Percentiles rank a stretch among this genome's conserved stretches.
Evolutionary conservation across 192 early-diverging fungal genomes (phyloP).

Genomic region (Pilaira anomala): DNA sequence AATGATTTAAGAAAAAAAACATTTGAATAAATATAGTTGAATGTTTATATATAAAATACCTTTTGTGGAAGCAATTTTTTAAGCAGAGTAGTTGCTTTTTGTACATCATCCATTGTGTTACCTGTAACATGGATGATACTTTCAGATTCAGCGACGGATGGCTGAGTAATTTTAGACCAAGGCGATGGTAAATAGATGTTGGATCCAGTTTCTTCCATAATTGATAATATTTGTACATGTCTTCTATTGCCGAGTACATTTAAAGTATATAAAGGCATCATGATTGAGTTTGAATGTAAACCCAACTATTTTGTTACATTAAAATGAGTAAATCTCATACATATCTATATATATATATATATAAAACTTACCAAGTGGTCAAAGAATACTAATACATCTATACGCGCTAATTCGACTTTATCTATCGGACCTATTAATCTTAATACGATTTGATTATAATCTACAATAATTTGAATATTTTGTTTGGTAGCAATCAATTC

Average conservation of each 20-base stretch:
- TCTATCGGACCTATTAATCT: background rate
- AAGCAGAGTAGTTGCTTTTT: background rate
- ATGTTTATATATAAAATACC: background rate
- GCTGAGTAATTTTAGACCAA: background rate
- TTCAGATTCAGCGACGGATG: background rate
- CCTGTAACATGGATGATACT: slow-evolving; percentile 1
- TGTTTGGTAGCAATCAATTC: background rate
- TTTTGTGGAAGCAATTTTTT: slow-evolving; percentile 8
- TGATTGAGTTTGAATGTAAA: background rate
- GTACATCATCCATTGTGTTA: slow-evolving; percentile 3
- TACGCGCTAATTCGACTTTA: slow-evolving; percentile 6
- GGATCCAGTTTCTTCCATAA: slow-evolving; percentile 15
- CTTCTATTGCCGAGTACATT: slow-evolving; percentile 5
- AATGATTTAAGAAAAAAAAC: too few species aligned
- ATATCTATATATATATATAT: background rate
- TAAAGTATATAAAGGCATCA: background rate
- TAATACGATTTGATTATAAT: slow-evolving; percentile 1
- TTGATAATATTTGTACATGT: background rate
- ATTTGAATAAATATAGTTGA: background rate
- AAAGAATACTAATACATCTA: slow-evolving; percentile 2
- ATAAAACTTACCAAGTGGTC: background rate
- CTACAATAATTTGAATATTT: slow-evolving; percentile 2
- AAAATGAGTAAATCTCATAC: background rate
- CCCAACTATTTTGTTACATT: slow-evolving; percentile 4
- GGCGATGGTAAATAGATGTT: slow-evolving; percentile 6